Evolutionary conservation across 345 rosid genomes (phyloP).

Genomic region (Acer campestre): DNA sequence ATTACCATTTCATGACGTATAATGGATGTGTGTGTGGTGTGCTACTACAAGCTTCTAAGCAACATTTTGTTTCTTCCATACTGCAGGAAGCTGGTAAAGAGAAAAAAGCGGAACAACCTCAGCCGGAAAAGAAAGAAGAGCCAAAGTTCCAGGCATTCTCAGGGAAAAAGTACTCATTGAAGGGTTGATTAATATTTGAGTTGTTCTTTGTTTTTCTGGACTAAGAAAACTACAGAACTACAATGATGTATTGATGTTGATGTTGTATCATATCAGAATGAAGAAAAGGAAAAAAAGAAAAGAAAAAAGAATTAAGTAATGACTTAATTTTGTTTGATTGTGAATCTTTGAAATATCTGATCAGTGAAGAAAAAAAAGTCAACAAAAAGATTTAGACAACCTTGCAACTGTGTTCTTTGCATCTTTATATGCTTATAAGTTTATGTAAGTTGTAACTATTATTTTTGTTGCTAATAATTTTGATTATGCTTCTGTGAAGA

Average conservation of each 20-base stretch:
- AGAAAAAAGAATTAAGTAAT: neutral
- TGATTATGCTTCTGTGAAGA: too few relatives aligned
- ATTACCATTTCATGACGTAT: neutral
- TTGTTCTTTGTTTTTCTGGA: neutral
- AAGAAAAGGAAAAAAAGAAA: neutral
- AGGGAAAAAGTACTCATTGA: slow-evolving; percentile 89
- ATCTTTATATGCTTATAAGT: neutral
- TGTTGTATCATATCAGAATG: slow-evolving; percentile 20
- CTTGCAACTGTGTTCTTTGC: neutral
- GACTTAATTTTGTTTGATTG: neutral
- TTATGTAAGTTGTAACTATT: too few relatives aligned
- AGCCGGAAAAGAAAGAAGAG: slow-evolving; percentile 65
- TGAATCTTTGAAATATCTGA: slow-evolving; percentile 3
- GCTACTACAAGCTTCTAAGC: neutral
- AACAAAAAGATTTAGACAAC: too few relatives aligned
- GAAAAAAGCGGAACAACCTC: slow-evolving; percentile 56
- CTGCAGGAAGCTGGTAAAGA: slow-evolving; percentile 65
- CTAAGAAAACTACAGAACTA: slow-evolving; percentile 4
- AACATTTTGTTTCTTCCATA: slow-evolving; percentile 7
- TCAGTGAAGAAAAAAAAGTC: neutral
- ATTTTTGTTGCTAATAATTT: too few relatives aligned
- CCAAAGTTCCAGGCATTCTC: slow-evolving; percentile 87
- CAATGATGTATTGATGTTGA: slow-evolving; percentile 16
- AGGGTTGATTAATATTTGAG: slow-evolving; percentile 70
- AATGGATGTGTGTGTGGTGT: neutral